Evolutionary conservation across 345 rosid species (phyloP), one percentile per base, ranked within the genome.

Genomic region (Eucalyptus decipiens): DNA sequence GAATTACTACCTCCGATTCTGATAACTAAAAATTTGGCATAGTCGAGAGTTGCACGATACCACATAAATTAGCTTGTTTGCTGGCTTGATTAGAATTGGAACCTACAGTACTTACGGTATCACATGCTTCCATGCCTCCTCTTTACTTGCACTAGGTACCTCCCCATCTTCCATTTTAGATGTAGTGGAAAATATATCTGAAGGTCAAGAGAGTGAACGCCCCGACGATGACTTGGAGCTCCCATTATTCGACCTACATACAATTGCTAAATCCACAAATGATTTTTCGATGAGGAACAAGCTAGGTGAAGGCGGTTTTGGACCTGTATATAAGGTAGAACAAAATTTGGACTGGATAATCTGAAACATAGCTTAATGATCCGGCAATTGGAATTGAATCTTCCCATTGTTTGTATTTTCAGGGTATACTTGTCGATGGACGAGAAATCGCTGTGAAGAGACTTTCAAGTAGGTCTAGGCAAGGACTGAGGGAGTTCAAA

Each of bases 231-330:
- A 87, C 65, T 49, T 88, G 42, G 89, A 89, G 86, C 89, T 87
- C 42, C 88, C 90, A 48, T 18, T 47, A 86, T 48, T 85, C 21
- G 90, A 69, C 56, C 62, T 69, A 4, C 30, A 9, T 69, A 86
- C 90, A 30, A 37, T 90, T n/a, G 86, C 62, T 65, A 48, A 72
- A 6, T 92, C 93, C 72, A 88, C 90, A 23, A n/a, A 86, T 32
- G 67, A 89, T 85, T 93, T 94, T 88, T 93, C 89, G 4, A 17
- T 7, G 16, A 18, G 19, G 87, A 92, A 92, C 9, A 92, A 91
- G 88, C 90, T 91, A 30, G 90, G 91, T 28, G 89, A 94, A 89
- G 95, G 95, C 6, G 93, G 93, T 5, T 92, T 88, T 69, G 93
- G 95, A 42, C 88, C 86, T 8, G 93, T 94, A 28, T 87, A 58